Evolutionary conservation across 1,139 yeast species (phyloP), one percentile per base, ranked within the genome.

Genomic region (Candida sp.): DNA sequence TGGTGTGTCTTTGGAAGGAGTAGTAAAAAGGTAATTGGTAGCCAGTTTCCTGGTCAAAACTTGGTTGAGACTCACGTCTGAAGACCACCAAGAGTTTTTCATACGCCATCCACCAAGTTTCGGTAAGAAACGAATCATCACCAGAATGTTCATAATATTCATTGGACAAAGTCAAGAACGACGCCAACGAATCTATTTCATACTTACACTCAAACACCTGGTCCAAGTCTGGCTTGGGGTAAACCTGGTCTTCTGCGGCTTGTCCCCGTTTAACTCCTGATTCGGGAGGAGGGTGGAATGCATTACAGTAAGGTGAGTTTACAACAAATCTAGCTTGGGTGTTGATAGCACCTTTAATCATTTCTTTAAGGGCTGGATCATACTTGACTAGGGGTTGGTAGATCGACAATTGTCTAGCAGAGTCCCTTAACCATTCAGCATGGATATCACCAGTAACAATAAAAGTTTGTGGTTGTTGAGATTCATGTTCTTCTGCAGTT

Each of bases 391-490:
- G 70, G 4, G 81, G 81, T 51, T 84, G 84, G 57, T 88, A 90
- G 2, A 87, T 89, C 2, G 89, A 76, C 44, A 89, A 67, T 58
- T 89, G 97, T 51, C 95, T 70, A 0, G 96, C 89, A 1, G 96
- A 83, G 62, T 89, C 97, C 39, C 97, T 66, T 34, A 89, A 67
- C 84, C 97, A 89, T 61, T 88, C 96, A 1, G 97, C 97, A 60
- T 88, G 90, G 37, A 84, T 84, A 55, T 88, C 96, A 3, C 97
- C 97, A 0, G 97, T 89, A 30, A 89, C 95, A 1, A 89, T 78
- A 63, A 89, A 89, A 0, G 75, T 53, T 42, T 56, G 70, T 1
- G 66, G 69, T 12, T 21, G 45, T 39, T 36, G 48, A 42, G 22
- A 50, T 51, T 9, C 51, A 34, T 23, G 60, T 55, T 32, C 53